These are phyloP conservation scores for Exidia glandulosa DNA, from an alignment of 768 basidiomycete species.

Conservation along the genomic window DNA sequence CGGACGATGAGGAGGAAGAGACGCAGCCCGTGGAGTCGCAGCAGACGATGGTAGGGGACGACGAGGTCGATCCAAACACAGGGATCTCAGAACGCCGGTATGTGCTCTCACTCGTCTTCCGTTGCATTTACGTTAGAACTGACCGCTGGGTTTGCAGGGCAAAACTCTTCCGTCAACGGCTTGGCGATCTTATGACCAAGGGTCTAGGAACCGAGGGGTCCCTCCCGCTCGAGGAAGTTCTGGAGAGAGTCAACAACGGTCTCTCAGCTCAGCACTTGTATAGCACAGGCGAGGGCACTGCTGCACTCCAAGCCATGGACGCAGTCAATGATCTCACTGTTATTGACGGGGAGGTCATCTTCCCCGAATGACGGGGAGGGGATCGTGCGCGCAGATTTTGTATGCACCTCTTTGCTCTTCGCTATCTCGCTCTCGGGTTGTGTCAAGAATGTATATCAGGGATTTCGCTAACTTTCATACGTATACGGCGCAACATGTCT, in stretches of 20 bases:
- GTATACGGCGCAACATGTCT: too few species aligned
- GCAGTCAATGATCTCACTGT: too few species aligned
- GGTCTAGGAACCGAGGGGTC: slow-evolving; percentile 67
- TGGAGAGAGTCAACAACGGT: slow-evolving; percentile 70
- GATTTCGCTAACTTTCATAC: too few species aligned
- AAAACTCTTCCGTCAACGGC: slow-evolving; percentile 66
- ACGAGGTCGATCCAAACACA: slow-evolving; percentile 25
- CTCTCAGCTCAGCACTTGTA: slow-evolving; percentile 58
- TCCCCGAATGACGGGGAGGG: too few species aligned
- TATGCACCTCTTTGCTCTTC: too few species aligned
- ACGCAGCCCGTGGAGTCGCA: too few species aligned
- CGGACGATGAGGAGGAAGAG: slow-evolving; percentile 59
- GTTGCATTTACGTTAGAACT: neutral
- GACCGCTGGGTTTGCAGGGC: slow-evolving; percentile 34
- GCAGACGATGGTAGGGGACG: slow-evolving; percentile 42
- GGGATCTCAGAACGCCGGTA: neutral
- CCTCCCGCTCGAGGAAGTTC: slow-evolving; percentile 54
- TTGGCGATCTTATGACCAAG: slow-evolving; percentile 61
- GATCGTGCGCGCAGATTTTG: too few species aligned
- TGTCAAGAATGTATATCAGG: too few species aligned
- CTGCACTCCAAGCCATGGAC: slow-evolving; percentile 59
- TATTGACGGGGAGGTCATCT: too few species aligned
- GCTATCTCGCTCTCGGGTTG: too few species aligned
- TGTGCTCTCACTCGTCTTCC: neutral
- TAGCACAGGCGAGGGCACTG: slow-evolving; percentile 69